Evolutionary conservation across 805 yeast genomes (phyloP).

Genomic region (Lipomyces chichibuensis): DNA sequence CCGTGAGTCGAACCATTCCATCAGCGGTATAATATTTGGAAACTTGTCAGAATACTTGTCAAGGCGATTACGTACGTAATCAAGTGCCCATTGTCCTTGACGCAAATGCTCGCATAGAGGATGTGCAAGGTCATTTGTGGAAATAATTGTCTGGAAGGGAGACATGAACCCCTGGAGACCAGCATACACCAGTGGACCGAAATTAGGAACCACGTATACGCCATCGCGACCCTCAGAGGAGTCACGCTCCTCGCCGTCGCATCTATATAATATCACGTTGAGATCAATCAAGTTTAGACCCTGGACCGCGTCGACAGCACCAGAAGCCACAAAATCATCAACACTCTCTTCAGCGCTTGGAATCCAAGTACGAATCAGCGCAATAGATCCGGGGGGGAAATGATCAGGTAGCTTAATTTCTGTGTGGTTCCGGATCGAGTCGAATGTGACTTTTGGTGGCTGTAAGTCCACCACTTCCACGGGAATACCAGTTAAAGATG

Average conservation of each 20-base stretch:
- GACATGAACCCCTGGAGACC: constrained; percentile 94
- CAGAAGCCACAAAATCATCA: constrained; percentile 62
- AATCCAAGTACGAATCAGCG: constrained; percentile 73
- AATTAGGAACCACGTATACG: constrained; percentile 69
- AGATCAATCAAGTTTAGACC: constrained; percentile 67
- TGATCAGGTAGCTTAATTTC: constrained; percentile 59
- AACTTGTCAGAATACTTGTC: constrained; percentile 54
- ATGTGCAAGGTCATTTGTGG: constrained; percentile 76
- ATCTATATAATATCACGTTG: constrained; percentile 71
- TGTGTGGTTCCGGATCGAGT: constrained; percentile 51
- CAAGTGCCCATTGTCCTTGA: constrained; percentile 87
- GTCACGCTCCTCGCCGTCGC: constrained; percentile 89
- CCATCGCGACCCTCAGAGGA: constrained; percentile 73
- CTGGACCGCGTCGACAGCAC: constrained; percentile 73
- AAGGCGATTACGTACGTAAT: constrained; percentile 66
- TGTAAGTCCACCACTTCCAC: constrained; percentile 59
- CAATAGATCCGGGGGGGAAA: constrained; percentile 90
- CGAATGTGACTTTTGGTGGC: constrained; percentile 53
- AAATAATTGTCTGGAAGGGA: constrained; percentile 62
- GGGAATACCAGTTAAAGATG: constrained; percentile 64
- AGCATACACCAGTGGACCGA: constrained; percentile 77
- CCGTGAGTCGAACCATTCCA: constrained; percentile 69
- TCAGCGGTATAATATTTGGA: constrained; percentile 58
- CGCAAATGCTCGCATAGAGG: constrained; percentile 81
- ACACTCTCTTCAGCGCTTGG: constrained; percentile 65